Evolutionary conservation across 192 early-diverging fungal genomes (phyloP).

Genomic region (Coemansia erecta): DNA sequence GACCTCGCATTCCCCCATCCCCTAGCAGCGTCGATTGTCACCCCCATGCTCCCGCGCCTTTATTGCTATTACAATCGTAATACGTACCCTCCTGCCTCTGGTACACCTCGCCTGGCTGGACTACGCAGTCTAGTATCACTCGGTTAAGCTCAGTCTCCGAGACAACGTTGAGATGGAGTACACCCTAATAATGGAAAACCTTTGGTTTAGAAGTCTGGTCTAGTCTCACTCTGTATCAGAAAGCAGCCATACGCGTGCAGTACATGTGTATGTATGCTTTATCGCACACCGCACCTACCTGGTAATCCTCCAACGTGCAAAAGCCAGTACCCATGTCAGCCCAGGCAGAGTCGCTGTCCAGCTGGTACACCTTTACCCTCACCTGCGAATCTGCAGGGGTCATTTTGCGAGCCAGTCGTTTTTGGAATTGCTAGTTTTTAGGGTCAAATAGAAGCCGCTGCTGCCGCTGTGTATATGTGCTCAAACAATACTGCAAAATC

Average conservation of each 20-base stretch:
- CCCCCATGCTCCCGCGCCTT: too few species aligned
- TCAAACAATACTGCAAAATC: background rate
- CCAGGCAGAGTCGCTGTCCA: slow-evolving; percentile 71
- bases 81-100: slow-evolving; percentile 81
- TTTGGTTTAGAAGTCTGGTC: background rate
- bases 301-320: slow-evolving; percentile 66
- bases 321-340: slow-evolving; percentile 83
- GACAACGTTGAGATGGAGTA: slow-evolving; percentile 61
- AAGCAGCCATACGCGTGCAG: too few species aligned
- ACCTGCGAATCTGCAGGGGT: slow-evolving; percentile 45
- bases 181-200: slow-evolving; percentile 30
- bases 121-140: slow-evolving; percentile 70
- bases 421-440: too few species aligned
- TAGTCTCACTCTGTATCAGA: too few species aligned
- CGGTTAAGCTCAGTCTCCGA: slow-evolving; percentile 59
- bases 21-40: too few species aligned
- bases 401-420: slow-evolving; percentile 21
- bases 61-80: background rate
- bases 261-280: too few species aligned
- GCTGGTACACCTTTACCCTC: slow-evolving; percentile 86
- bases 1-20: too few species aligned
- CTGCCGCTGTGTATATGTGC: slow-evolving; percentile 7
- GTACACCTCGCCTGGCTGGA: slow-evolving; percentile 72
- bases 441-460: background rate
- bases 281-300: slow-evolving; percentile 35